Percentiles rank a stretch among this genome's conserved stretches.
phyloP scores from a whole-genome alignment of 768 basidiomycete species.

The Antrodiella citrinella region DNA sequence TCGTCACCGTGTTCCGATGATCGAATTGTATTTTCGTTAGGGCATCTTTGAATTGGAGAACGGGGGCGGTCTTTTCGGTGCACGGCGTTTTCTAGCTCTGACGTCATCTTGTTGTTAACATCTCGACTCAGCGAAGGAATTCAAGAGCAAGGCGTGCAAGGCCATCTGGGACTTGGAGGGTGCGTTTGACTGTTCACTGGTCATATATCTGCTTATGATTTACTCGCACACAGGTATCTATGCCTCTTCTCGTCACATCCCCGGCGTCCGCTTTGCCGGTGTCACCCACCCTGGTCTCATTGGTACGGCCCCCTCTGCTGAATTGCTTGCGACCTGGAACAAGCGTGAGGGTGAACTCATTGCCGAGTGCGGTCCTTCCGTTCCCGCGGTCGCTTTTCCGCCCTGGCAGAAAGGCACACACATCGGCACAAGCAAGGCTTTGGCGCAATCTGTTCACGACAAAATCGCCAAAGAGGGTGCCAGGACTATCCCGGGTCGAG shows the following conservation, averaged over 20 bases:
- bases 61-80: conserved; percentile 65
- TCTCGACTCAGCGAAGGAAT: conserved; percentile 51
- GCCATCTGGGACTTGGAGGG: conserved; percentile 79
- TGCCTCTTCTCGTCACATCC: conserved; percentile 69
- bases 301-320: conserved; percentile 68
- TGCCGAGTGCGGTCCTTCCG: conserved; percentile 37
- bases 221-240: conserved; percentile 43
- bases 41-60: conserved; percentile 71
- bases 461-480: conserved; percentile 63
- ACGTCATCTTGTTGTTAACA: too few species aligned
- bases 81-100: conserved; percentile 2
- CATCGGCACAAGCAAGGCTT: conserved; percentile 49
- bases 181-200: conserved; percentile 18
- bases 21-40: too few species aligned
- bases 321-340: conserved; percentile 70
- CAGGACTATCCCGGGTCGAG: conserved; percentile 67
- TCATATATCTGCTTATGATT: background rate
- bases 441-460: conserved; percentile 34
- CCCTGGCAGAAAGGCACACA: conserved; percentile 55
- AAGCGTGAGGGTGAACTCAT: conserved; percentile 61
- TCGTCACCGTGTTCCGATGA: too few species aligned
- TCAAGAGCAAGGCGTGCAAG: conserved; percentile 63
- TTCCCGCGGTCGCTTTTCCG: conserved; percentile 60
- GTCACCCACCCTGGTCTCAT: conserved; percentile 71
- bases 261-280: conserved; percentile 72